Evolutionary conservation across 345 rosid genomes (phyloP).

Genomic region (Gynandropsis gynandra): DNA sequence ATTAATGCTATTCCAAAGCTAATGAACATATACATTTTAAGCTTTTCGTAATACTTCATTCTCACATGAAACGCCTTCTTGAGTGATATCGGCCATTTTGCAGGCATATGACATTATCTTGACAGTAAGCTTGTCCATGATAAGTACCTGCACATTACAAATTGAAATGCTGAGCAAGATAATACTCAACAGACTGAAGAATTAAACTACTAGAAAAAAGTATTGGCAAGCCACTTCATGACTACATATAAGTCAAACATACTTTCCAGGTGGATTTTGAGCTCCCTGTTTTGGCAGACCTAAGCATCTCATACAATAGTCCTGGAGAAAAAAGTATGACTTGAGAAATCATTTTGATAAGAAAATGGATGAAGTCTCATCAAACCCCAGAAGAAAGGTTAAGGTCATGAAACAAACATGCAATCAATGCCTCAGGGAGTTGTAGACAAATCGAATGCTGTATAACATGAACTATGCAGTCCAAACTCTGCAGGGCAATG

Average conservation of each 20-base stretch:
- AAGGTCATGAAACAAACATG: neutral
- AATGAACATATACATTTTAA: neutral
- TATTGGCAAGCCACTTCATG: conserved; percentile 3
- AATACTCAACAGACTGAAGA: conserved; percentile 5
- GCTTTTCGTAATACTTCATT: conserved; percentile 7
- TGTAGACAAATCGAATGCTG: conserved; percentile 3
- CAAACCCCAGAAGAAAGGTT: conserved; percentile 10
- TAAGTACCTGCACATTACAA: conserved; percentile 54
- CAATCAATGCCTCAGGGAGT: conserved; percentile 9
- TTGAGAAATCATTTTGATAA: conserved; percentile 2
- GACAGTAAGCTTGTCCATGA: conserved; percentile 94
- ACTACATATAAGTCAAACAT: conserved; percentile 12
- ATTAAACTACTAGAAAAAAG: neutral
- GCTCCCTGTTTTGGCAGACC: conserved; percentile 76
- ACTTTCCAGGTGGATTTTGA: conserved; percentile 98
- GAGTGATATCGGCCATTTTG: conserved; percentile 97
- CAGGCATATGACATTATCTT: conserved; percentile 93
- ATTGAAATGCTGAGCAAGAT: conserved; percentile 4
- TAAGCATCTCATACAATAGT: conserved; percentile 89
- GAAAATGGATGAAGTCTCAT: conserved; percentile 1
- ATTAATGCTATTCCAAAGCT: neutral
- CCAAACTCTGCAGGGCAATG: conserved; percentile 1
- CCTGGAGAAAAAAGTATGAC: conserved; percentile 36
- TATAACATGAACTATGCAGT: conserved; percentile 1
- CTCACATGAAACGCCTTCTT: conserved; percentile 99